Evolutionary conservation across 805 yeast species (phyloP), one percentile per base, ranked within the genome.

Genomic region (Wickerhamomyces canadensis): DNA sequence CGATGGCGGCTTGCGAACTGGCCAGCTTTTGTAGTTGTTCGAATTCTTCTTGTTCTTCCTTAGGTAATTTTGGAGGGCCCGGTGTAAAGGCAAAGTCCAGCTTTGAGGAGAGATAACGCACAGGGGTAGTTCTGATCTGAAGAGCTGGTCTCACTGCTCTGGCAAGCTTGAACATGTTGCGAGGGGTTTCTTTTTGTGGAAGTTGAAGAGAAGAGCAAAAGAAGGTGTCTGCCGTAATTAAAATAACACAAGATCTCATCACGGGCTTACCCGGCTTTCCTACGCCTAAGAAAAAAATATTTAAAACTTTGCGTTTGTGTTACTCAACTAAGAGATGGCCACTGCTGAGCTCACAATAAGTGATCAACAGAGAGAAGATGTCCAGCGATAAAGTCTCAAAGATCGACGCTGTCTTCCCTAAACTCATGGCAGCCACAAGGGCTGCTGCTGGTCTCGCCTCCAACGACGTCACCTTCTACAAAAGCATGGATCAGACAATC

Each of bases 41-140:
- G 60, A 93, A 91, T 62, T 93, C 98, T 49, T 81, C 88, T 59
- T 86, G 96, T 36, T 85, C 85, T 45, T 83, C 81, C 39, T 78
- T 74, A 15, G 86, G 80, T n/a, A 86, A 67, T 41, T 76, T 72
- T 18, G 91, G 91, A 4, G 96, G 96, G 10, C 57, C 51, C 4
- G 62, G 57, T 0, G 54, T 41, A 31, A 47, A 42, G 23, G 43
- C 43, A 19, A 49, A 41, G 29, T 48, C 51, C 22, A 38, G 31
- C 32, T 53, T 53, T 14, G 44, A 33, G 5, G 58, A 53, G 37
- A 44, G 45, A 4, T 31, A 23, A 23, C 57, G 51, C 3, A 29
- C 37, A 3, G 31, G 17, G 1, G 27, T 22, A 9, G 8, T n/a
- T 12, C 14, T 35, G 35, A 19, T 24, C 17, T 25, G 2, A 34